phyloP scores from a whole-genome alignment of 345 rosid species.

The Eucalyptus tenuipes region DNA sequence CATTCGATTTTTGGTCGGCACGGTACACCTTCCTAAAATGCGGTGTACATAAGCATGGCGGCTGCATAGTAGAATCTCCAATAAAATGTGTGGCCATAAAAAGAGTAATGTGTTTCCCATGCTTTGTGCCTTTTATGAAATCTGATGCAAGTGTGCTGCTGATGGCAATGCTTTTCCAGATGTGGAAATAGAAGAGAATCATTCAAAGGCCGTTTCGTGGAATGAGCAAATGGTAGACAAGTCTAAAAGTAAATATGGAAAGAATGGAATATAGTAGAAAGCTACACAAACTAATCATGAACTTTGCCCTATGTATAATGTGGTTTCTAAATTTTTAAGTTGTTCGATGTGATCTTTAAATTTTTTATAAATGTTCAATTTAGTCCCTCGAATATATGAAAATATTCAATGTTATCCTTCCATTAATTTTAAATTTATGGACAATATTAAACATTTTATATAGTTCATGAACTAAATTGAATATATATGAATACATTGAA shows the following conservation, averaged over 20 bases:
- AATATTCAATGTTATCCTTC: fast-evolving
- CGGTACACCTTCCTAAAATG: not conserved
- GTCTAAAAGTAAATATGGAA: not conserved
- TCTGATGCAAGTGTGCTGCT: not conserved
- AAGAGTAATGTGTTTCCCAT: not conserved
- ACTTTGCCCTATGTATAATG: no score
- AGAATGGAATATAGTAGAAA: not conserved
- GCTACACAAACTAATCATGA: not conserved
- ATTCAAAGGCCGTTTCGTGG: not conserved
- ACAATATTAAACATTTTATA: no score
- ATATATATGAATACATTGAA: no score
- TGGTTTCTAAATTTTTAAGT: not conserved
- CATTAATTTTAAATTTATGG: no score
- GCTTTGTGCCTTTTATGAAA: not conserved
- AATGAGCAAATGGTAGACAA: not conserved
- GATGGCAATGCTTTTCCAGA: not conserved
- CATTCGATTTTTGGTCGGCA: not conserved
- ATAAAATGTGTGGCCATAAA: not conserved
- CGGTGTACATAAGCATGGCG: not conserved
- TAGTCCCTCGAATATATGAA: fast-evolving
- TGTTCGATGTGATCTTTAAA: fast-evolving
- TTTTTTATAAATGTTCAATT: no score
- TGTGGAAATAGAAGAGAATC: not conserved
- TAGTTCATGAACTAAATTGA: no score
- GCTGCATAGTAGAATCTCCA: not conserved